Percentiles rank a stretch among this genome's conserved stretches.
These are phyloP conservation scores for Xerocomus amazonicus DNA, from an alignment of 1,284 basidiomycete species.

Conservation along the genomic window DNA sequence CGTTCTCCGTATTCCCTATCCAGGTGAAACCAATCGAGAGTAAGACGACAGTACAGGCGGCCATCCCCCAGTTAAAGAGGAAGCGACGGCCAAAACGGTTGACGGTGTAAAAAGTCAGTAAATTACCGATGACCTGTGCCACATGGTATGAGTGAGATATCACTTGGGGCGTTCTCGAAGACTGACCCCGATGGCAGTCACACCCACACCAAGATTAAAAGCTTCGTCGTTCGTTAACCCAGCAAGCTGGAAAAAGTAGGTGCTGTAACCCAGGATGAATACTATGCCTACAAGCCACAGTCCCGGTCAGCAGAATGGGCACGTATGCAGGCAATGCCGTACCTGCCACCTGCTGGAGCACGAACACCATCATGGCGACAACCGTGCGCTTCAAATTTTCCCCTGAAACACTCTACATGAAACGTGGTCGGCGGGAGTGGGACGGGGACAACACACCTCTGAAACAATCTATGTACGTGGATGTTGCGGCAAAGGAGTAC, in stretches of 20 bases:
- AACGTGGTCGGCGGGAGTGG: background rate
- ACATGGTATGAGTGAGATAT: background rate
- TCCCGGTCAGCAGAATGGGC: background rate
- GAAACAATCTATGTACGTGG: slow-evolving; percentile 28
- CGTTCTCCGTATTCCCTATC: slow-evolving; percentile 13
- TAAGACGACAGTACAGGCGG: slow-evolving; percentile 22
- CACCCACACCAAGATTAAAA: slow-evolving; percentile 28
- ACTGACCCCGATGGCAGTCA: slow-evolving; percentile 27
- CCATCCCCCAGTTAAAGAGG: slow-evolving; percentile 31
- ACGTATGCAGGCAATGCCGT: background rate
- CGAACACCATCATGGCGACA: slow-evolving; percentile 33
- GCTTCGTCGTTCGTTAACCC: slow-evolving; percentile 24
- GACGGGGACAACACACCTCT: slow-evolving; percentile 13
- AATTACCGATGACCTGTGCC: slow-evolving; percentile 24
- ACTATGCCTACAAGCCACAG: slow-evolving; percentile 21
- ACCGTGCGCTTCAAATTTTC: slow-evolving; percentile 26
- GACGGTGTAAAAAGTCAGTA: slow-evolving; percentile 27
- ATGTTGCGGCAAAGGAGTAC: slow-evolving; percentile 23
- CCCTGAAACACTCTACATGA: slow-evolving; percentile 13
- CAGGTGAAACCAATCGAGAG: slow-evolving; percentile 30
- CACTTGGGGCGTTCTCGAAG: background rate
- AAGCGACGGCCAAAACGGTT: slow-evolving; percentile 26
- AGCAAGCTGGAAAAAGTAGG: slow-evolving; percentile 33
- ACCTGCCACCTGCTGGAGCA: slow-evolving; percentile 31
- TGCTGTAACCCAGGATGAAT: slow-evolving; percentile 29